These are phyloP conservation scores for Daldinia grandis DNA, from an alignment of 495 filamentous ascomycete genomes.

Conservation along the genomic window DNA sequence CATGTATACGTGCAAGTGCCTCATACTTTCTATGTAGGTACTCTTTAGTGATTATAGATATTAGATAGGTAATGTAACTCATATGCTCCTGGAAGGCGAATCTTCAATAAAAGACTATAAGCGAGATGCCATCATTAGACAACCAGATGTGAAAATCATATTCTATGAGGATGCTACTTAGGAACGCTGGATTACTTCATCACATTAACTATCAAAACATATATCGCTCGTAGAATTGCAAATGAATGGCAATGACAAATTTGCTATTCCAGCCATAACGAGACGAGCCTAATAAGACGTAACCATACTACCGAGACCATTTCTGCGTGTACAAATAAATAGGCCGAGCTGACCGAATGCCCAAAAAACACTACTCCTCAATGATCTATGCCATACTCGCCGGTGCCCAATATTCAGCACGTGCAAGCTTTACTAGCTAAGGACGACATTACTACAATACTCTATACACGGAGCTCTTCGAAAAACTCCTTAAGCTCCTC, in stretches of 20 bases:
- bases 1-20: not conserved
- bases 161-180: not conserved
- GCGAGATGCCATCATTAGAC: no score
- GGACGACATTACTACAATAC: constrained; percentile 1
- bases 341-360: constrained; percentile 43
- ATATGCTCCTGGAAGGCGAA: no score
- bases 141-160: not conserved
- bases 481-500: constrained; percentile 76
- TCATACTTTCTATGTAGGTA: not conserved
- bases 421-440: constrained; percentile 12
- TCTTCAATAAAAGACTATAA: no score
- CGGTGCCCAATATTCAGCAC: constrained; percentile 17
- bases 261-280: constrained; percentile 30
- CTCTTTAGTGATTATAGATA: no score
- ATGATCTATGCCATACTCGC: constrained; percentile 28
- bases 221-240: not conserved
- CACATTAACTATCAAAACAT: not conserved
- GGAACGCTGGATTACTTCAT: not conserved
- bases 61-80: no score
- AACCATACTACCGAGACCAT: constrained; percentile 36
- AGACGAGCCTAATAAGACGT: constrained; percentile 36
- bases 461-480: constrained; percentile 62
- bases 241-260: constrained; percentile 21
- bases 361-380: constrained; percentile 29
- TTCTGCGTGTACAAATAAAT: constrained; percentile 53